A percentile compares a stretch with the other conserved stretches of the same genome.
phyloP scores from a whole-genome alignment of 2,329 filamentous ascomycete species.

The Didymosphaeria variabile region DNA sequence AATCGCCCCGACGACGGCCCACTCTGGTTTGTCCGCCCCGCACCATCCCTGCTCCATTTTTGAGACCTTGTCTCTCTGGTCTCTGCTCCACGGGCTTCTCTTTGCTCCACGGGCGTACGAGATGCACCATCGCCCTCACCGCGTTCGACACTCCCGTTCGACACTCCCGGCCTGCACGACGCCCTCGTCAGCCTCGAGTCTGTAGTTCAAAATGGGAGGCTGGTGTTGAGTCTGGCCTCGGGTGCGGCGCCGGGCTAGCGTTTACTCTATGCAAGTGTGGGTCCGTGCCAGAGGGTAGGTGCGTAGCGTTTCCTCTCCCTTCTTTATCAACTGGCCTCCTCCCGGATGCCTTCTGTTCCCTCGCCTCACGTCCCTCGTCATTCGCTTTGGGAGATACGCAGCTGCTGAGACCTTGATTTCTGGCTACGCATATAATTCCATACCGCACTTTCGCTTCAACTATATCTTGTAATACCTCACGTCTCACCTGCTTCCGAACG shows the following conservation, averaged over 20 bases:
- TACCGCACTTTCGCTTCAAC: slow-evolving; percentile 27
- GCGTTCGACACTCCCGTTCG: not conserved
- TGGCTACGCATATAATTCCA: not conserved
- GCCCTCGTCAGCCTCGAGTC: not conserved
- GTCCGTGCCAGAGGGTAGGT: slow-evolving; percentile 20
- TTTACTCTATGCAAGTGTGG: slow-evolving; percentile 6
- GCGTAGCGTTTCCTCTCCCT: slow-evolving; percentile 27
- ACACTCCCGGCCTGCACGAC: not conserved
- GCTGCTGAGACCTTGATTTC: slow-evolving; percentile 7
- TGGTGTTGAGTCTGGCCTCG: slow-evolving; percentile 11
- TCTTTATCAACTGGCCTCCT: slow-evolving; percentile 37
- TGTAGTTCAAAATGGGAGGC: not conserved
- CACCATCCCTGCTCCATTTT: slow-evolving; percentile 15
- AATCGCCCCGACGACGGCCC: not conserved
- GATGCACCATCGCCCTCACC: not conserved
- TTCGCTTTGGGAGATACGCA: slow-evolving; percentile 36
- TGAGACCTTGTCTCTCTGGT: not conserved
- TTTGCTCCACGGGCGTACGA: not conserved
- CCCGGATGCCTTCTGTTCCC: slow-evolving; percentile 18
- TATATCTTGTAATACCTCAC: slow-evolving; percentile 27
- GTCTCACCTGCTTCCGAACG: slow-evolving; percentile 17
- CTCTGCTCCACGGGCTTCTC: no score
- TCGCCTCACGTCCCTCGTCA: slow-evolving; percentile 31
- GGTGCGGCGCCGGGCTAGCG: slow-evolving; percentile 11
- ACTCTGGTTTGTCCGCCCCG: not conserved